These are phyloP conservation scores for Pythium brassicae DNA, from an alignment of 352 stramenopile species.

Conservation along the genomic window DNA sequence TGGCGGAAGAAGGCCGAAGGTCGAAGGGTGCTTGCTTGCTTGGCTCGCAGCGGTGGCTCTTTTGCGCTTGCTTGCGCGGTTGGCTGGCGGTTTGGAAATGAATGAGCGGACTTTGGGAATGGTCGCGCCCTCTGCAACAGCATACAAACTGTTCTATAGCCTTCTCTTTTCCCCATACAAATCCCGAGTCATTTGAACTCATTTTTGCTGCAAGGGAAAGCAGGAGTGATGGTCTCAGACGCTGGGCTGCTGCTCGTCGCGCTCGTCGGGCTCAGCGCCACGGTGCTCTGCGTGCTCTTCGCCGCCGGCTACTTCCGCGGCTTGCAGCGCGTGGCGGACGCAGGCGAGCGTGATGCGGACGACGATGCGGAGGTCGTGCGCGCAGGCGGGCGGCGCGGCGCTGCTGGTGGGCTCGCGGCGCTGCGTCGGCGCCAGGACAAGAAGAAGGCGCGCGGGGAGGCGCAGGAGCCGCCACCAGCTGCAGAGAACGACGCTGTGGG, in stretches of 20 bases:
- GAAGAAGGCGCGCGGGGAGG: constrained; percentile 31
- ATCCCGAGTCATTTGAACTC: neutral
- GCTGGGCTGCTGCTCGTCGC: constrained; percentile 46
- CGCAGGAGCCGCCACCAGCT: constrained; percentile 8
- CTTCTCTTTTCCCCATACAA: neutral
- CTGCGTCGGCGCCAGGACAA: constrained; percentile 64
- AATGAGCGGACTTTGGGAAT: neutral
- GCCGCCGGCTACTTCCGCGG: constrained; percentile 58
- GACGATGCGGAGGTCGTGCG: constrained; percentile 22
- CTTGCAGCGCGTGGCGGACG: constrained; percentile 24
- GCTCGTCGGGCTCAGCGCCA: constrained; percentile 42
- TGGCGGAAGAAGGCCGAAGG: no score
- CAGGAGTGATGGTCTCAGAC: constrained; percentile 44
- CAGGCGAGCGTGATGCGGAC: constrained; percentile 16
- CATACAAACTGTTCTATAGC: neutral
- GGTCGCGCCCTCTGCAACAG: no score
- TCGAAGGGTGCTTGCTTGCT: neutral
- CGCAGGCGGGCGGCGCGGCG: constrained; percentile 29
- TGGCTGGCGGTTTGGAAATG: neutral
- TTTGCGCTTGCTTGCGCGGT: neutral
- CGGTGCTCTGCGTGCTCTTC: constrained; percentile 55
- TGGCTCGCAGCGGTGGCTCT: neutral
- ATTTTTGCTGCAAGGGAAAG: neutral
- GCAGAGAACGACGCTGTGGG: constrained; percentile 11
- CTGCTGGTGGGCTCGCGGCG: constrained; percentile 41